phyloP scores from a whole-genome alignment of 1,284 basidiomycete species.

The Meira miltonrushii region DNA sequence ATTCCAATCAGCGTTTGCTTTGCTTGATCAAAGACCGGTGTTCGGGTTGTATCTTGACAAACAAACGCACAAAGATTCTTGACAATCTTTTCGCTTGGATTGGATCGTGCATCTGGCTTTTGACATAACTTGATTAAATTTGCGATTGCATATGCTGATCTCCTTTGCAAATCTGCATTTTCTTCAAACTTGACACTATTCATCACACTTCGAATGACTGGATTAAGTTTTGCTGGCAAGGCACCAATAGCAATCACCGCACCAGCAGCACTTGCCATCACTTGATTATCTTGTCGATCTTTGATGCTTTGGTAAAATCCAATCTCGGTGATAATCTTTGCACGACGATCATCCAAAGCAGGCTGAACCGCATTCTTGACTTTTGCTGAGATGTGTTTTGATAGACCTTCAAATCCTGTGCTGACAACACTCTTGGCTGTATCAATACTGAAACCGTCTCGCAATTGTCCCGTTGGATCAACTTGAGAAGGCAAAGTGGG shows the following conservation, averaged over 20 bases:
- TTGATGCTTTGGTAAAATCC: conserved; percentile 79
- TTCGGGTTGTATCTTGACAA: conserved; percentile 75
- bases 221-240: conserved; percentile 70
- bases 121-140: conserved; percentile 80
- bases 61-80: conserved; percentile 96
- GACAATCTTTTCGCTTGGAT: conserved; percentile 84
- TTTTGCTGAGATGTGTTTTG: conserved; percentile 56
- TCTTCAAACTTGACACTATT: conserved; percentile 86
- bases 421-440: conserved; percentile 71
- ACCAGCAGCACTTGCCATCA: conserved; percentile 81
- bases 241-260: conserved; percentile 65
- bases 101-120: conserved; percentile 58
- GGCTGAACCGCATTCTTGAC: conserved; percentile 68
- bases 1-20: conserved; percentile 68
- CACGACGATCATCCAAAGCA: conserved; percentile 71
- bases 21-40: conserved; percentile 75
- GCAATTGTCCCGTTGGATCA: conserved; percentile 62
- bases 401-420: conserved; percentile 66
- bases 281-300: conserved; percentile 76
- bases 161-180: conserved; percentile 79
- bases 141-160: conserved; percentile 80
- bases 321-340: conserved; percentile 68
- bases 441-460: conserved; percentile 71
- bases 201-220: conserved; percentile 94
- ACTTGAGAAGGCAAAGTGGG: conserved; percentile 73